phyloP scores from a whole-genome alignment of 108 stramenopile species.

The Cylindrotheca closterium region DNA sequence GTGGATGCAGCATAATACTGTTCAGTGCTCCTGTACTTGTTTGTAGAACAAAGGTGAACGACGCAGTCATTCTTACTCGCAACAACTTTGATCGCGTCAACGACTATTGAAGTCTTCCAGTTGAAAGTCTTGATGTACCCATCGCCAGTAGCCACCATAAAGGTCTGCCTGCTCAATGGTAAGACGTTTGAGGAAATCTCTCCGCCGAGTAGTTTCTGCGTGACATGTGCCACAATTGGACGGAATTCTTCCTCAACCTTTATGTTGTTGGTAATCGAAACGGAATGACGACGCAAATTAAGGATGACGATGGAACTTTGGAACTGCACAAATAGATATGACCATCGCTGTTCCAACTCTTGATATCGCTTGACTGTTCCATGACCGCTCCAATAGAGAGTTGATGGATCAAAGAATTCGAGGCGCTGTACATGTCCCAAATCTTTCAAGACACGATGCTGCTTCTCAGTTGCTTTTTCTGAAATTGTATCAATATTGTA shows the following conservation, averaged over 20 bases:
- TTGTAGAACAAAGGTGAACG: conserved; percentile 45
- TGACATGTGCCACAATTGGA: conserved; percentile 14
- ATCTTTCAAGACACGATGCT: conserved; percentile 17
- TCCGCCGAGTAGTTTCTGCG: neutral
- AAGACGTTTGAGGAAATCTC: conserved; percentile 30
- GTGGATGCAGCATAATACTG: conserved; percentile 1
- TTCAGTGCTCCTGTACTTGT: conserved; percentile 21
- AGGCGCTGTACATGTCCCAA: conserved; percentile 31
- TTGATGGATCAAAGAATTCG: conserved; percentile 43
- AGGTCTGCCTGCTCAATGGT: conserved; percentile 21
- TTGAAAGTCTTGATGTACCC: conserved; percentile 61
- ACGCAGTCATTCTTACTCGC: conserved; percentile 53
- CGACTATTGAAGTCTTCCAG: conserved; percentile 32
- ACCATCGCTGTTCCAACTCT: conserved; percentile 12
- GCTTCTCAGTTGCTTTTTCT: conserved; percentile 9
- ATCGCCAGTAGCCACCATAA: conserved; percentile 61
- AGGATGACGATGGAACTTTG: conserved; percentile 25
- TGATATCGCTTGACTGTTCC: conserved; percentile 8
- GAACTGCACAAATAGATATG: conserved; percentile 35
- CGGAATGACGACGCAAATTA: conserved; percentile 11
- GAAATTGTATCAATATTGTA: conserved; percentile 15
- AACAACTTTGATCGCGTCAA: conserved; percentile 46
- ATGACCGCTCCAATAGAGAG: conserved; percentile 46
- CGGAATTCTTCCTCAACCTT: neutral
- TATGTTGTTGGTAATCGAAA: conserved; percentile 1